These are phyloP conservation scores for Ogataea corticis DNA, from an alignment of 805 yeast genomes.

Conservation along the genomic window DNA sequence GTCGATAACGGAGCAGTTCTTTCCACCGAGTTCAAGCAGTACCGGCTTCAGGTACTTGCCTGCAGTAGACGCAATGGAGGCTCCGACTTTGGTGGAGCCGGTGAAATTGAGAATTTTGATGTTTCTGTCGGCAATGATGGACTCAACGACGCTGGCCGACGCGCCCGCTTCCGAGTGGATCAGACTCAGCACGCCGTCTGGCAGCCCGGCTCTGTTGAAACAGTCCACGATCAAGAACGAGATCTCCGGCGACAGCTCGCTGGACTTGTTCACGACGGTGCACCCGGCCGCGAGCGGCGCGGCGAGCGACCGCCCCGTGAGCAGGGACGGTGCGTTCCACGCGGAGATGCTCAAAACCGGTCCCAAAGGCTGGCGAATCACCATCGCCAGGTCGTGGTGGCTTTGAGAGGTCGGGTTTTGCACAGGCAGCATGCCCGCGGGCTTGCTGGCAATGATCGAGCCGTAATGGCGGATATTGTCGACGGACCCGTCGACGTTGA, in stretches of 20 bases:
- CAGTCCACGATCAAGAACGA: conserved; percentile 36
- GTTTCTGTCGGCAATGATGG: conserved; percentile 28
- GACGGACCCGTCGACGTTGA: conserved; percentile 35
- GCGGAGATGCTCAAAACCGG: conserved; percentile 47
- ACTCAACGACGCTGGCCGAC: conserved; percentile 28
- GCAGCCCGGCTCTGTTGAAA: conserved; percentile 42
- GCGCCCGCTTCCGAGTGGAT: conserved; percentile 34
- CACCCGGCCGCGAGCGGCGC: conserved; percentile 53
- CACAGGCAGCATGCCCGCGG: conserved; percentile 24
- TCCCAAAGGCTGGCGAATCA: conserved; percentile 42
- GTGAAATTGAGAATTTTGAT: conserved; percentile 46
- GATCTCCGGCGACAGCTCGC: conserved; percentile 40
- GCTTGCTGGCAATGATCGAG: conserved; percentile 19
- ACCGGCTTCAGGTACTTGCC: conserved; percentile 42
- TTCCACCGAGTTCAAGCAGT: conserved; percentile 48
- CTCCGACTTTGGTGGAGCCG: conserved; percentile 45
- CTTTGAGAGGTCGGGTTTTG: conserved; percentile 10
- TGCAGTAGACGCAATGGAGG: conserved; percentile 37
- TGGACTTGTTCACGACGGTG: conserved; percentile 43
- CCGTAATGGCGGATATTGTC: conserved; percentile 35
- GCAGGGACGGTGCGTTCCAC: conserved; percentile 50
- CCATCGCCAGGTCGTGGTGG: conserved; percentile 23
- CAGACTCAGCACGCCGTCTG: conserved; percentile 37
- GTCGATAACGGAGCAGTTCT: conserved; percentile 39
- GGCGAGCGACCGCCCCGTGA: conserved; percentile 39